phyloP scores from a whole-genome alignment of 2,329 filamentous ascomycete species.

The Pseudogymnoascus sp. region DNA sequence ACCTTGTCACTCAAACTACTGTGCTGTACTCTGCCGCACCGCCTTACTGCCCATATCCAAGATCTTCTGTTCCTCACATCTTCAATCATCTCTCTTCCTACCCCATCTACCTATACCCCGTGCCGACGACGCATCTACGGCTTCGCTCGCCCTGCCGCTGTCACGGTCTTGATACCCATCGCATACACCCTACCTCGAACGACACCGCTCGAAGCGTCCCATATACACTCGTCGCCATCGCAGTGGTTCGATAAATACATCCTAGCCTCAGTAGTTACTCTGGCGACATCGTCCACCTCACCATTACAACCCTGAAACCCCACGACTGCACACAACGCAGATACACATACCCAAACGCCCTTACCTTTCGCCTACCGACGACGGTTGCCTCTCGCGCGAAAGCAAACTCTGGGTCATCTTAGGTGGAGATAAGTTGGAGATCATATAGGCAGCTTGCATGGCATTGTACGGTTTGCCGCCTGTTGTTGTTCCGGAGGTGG shows the following conservation, averaged over 20 bases:
- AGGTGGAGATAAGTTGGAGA: slow-evolving; percentile 3
- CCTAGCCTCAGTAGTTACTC: neutral
- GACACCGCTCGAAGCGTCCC: neutral
- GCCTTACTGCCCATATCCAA: slow-evolving; percentile 5
- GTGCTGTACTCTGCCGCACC: slow-evolving; percentile 7
- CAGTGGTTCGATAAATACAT: neutral
- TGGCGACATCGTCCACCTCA: slow-evolving; percentile 5
- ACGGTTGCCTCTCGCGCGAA: slow-evolving; percentile 1
- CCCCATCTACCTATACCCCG: neutral
- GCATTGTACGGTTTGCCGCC: slow-evolving; percentile 4
- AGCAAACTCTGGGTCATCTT: neutral
- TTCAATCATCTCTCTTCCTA: neutral
- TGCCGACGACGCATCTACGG: neutral
- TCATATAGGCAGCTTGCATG: slow-evolving; percentile 6
- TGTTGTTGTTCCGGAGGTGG: neutral
- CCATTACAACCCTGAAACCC: neutral
- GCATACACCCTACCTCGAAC: neutral
- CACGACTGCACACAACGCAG: neutral
- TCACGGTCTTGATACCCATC: neutral
- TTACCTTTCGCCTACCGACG: neutral
- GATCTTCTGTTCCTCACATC: slow-evolving; percentile 2
- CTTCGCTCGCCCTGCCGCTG: neutral
- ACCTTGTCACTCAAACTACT: neutral
- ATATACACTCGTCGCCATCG: neutral
- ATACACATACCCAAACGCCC: neutral